phyloP scores from a whole-genome alignment of 2,329 filamentous ascomycete genomes.

The Coniochaeta sp. region DNA sequence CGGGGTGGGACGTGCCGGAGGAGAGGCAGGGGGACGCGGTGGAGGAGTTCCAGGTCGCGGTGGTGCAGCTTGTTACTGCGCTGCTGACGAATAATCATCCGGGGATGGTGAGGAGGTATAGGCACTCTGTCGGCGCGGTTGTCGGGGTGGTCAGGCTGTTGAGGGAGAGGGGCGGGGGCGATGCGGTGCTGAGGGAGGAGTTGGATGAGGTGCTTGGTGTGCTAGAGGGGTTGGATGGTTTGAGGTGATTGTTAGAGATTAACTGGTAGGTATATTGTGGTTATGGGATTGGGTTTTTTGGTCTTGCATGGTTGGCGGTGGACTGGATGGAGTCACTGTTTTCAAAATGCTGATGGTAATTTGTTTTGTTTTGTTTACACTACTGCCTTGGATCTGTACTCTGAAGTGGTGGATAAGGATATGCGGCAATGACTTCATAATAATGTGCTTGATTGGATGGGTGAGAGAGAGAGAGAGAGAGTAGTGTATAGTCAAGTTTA shows the following conservation, averaged over 20 bases:
- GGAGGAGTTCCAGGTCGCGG: conserved; percentile 44
- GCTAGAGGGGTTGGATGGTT: conserved; percentile 9
- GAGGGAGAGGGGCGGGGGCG: conserved; percentile 17
- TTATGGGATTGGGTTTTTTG: too few relatives aligned
- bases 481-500: too few relatives aligned
- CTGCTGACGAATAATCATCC: conserved; percentile 38
- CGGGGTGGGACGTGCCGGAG: conserved; percentile 36
- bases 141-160: conserved; percentile 38
- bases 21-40: conserved; percentile 13
- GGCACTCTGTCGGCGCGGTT: conserved; percentile 42
- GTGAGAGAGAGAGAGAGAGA: too few relatives aligned
- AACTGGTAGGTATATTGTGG: too few relatives aligned
- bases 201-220: conserved; percentile 34
- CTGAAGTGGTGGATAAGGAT: too few relatives aligned
- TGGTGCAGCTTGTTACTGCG: conserved; percentile 46
- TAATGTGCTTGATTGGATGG: too few relatives aligned
- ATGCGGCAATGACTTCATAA: too few relatives aligned
- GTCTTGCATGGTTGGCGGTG: too few relatives aligned
- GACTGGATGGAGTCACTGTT: too few relatives aligned
- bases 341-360: too few relatives aligned
- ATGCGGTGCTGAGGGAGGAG: conserved; percentile 26
- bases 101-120: conserved; percentile 41
- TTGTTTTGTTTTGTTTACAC: too few relatives aligned
- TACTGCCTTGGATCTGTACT: too few relatives aligned
- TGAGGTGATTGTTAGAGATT: neutral